phyloP scores from a whole-genome alignment of 352 stramenopile genomes.

The Phytophthora pini region DNA sequence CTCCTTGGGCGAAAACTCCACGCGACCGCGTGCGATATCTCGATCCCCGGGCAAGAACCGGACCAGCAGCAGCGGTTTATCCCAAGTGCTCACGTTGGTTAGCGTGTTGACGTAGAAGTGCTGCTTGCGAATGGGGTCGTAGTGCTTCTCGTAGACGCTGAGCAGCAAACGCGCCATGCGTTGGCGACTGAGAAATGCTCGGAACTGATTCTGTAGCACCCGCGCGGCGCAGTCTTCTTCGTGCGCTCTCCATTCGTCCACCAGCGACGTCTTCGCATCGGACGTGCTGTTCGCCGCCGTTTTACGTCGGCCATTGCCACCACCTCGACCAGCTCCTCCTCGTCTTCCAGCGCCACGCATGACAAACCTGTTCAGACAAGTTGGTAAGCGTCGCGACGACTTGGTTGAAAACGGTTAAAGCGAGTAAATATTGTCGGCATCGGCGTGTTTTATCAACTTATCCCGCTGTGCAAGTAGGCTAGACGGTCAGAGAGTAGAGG shows the following conservation, averaged over 20 bases:
- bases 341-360: slow-evolving; percentile 35
- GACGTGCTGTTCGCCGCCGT: slow-evolving; percentile 17
- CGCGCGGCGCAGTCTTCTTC: slow-evolving; percentile 60
- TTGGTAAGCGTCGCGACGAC: slow-evolving; percentile 27
- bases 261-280: slow-evolving; percentile 45
- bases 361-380: slow-evolving; percentile 5
- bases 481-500: not conserved
- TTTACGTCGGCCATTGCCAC: slow-evolving; percentile 29
- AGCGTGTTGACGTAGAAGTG: slow-evolving; percentile 74
- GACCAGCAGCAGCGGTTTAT: slow-evolving; percentile 51
- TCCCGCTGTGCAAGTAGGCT: slow-evolving; percentile 3
- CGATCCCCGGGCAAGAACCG: slow-evolving; percentile 46
- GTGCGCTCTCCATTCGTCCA: slow-evolving; percentile 63
- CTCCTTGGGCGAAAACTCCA: slow-evolving; percentile 36
- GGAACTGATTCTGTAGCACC: slow-evolving; percentile 52
- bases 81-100: slow-evolving; percentile 72
- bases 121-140: slow-evolving; percentile 64
- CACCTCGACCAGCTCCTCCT: slow-evolving; percentile 33
- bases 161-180: slow-evolving; percentile 46
- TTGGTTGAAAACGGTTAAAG: slow-evolving; percentile 24
- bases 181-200: slow-evolving; percentile 47
- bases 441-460: slow-evolving; percentile 28
- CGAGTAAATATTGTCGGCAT: slow-evolving; percentile 19
- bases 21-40: slow-evolving; percentile 22
- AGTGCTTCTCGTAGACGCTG: slow-evolving; percentile 64